Percentiles rank a stretch among this genome's conserved stretches.
phyloP scores from a whole-genome alignment of 2,329 filamentous ascomycete species.

The Paracoccidioides brasiliensis region DNA sequence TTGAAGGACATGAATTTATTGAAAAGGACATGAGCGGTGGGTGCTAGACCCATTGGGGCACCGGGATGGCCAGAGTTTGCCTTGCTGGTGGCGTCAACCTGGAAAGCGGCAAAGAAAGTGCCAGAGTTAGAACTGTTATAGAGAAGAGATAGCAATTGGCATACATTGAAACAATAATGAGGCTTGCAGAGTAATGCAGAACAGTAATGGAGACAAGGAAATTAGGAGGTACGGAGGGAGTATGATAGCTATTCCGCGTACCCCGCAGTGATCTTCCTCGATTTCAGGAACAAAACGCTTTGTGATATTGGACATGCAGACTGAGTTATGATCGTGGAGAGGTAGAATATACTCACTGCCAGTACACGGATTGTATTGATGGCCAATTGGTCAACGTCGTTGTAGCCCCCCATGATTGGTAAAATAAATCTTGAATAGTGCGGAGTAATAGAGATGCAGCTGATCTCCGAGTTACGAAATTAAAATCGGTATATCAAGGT shows the following conservation, averaged over 20 bases:
- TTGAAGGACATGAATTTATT: conserved; percentile 99
- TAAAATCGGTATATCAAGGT: neutral
- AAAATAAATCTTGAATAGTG: conserved; percentile 2
- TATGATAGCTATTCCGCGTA: too few species aligned
- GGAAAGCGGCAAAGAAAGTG: neutral
- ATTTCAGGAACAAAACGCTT: neutral
- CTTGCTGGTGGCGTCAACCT: conserved; percentile 95
- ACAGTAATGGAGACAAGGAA: neutral
- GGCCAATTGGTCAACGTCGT: conserved; percentile 73
- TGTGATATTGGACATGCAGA: neutral
- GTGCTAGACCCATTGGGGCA: conserved; percentile 95
- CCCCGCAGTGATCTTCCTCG: neutral
- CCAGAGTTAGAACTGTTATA: conserved; percentile 10
- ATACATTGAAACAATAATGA: neutral
- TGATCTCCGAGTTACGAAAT: neutral
- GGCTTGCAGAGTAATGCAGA: too few species aligned
- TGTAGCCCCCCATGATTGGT: conserved; percentile 62
- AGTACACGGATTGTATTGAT: conserved; percentile 98
- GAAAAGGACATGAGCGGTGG: conserved; percentile 89
- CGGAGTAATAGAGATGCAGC: neutral
- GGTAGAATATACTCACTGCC: conserved; percentile 55
- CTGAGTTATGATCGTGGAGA: neutral
- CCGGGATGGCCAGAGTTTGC: conserved; percentile 98
- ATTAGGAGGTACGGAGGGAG: too few species aligned
- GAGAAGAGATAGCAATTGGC: conserved; percentile 1